Evolutionary conservation across 2,329 filamentous ascomycete genomes (phyloP), one percentile per base, ranked within the genome.

Genomic region (Alternaria consortialis): DNA sequence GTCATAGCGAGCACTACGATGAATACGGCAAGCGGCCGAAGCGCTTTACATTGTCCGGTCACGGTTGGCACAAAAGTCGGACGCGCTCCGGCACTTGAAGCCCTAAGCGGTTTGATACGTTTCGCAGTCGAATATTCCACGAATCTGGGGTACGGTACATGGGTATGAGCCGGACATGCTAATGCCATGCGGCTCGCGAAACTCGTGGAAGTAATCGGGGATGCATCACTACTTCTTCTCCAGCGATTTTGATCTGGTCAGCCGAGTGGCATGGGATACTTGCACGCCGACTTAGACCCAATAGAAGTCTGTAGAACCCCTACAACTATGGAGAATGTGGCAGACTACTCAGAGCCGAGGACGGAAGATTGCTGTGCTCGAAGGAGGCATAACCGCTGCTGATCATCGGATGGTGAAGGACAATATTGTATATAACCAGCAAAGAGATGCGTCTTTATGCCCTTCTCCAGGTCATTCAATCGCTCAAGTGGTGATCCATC

Each of bases 251-350:
- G 29, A 46, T 40, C n/a, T 50, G 23, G 15, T n/a, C 11, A 46
- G 20, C 20, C 27, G 40, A 34, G 46, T 44, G n/a, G 4, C 29
- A 8, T 15, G 25, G 25, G 15, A 17, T 36, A 4, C 13, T 2
- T 46, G 13, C 11, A 17, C 39, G 58, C 58, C 53, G 58, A 60
- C 58, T 60, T 53, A 5, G n/a, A 52, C 2, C 58, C 58, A 60
- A 60, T 60, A 17, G 43, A 46, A 17, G n/a, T 29, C 12, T 13
- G 12, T 20, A 37, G 13, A 8, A 7, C 12, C 15, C 17, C 4
- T 12, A 44, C 31, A 34, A 11, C 27, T 12, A 57, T 52, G 34
- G 6, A n/a, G 1, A 13, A 29, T 3, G 20, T 20, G 46, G 27
- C 32, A 23, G 37, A 34, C n/a, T 25, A 42, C 31, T 37, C 23